These are phyloP conservation scores for Arachis monticola DNA, from an alignment of 331 rosid species.

Conservation along the genomic window DNA sequence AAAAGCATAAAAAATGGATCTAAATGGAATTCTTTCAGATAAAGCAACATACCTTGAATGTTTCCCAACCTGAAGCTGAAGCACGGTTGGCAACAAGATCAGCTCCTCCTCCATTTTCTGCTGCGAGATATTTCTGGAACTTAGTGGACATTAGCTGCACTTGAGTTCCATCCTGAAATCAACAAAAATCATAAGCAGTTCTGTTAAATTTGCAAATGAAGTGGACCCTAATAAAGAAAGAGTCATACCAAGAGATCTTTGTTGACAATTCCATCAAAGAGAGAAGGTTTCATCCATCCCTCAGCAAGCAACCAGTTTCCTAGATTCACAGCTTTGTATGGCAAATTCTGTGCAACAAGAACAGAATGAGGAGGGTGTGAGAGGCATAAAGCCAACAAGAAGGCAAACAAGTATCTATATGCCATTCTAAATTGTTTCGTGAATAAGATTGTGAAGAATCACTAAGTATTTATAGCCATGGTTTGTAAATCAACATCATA, in stretches of 20 bases:
- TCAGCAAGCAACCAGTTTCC: conserved; percentile 64
- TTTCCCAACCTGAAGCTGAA: conserved; percentile 60
- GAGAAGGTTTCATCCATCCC: conserved; percentile 68
- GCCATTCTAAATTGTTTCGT: conserved; percentile 16
- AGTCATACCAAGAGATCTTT: conserved; percentile 58
- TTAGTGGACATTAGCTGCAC: conserved; percentile 52
- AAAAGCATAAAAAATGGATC: not conserved
- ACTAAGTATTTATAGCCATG: not conserved
- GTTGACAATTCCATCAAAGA: conserved; percentile 55
- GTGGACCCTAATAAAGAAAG: not conserved
- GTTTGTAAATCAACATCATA: not conserved
- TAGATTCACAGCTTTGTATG: conserved; percentile 58
- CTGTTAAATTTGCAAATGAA: not conserved
- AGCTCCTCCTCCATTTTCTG: conserved; percentile 66
- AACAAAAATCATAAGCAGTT: not conserved
- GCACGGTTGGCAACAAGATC: conserved; percentile 51
- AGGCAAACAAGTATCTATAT: not conserved
- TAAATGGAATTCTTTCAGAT: not conserved
- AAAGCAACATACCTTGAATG: conserved; percentile 50
- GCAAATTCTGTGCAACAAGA: conserved; percentile 41
- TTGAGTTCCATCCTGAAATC: conserved; percentile 65
- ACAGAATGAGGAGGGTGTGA: conserved; percentile 6
- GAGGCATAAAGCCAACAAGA: conserved; percentile 13
- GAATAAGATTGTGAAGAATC: not conserved
- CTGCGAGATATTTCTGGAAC: conserved; percentile 49